Evolutionary conservation across 805 yeast genomes (phyloP).

Genomic region (Saturnispora quitensis): DNA sequence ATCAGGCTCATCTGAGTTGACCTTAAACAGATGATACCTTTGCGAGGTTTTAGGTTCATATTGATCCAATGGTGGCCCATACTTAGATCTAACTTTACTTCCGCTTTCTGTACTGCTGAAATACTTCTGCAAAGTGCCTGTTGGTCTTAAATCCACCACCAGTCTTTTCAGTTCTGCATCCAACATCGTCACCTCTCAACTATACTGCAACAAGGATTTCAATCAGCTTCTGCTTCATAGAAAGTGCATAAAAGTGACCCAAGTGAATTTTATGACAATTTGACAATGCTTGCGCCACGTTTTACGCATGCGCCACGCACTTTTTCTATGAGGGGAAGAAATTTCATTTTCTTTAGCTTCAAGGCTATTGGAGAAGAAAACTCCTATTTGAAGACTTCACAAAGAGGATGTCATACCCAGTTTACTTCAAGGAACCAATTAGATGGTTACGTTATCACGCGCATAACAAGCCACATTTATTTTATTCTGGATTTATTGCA

Average conservation of each 20-base stretch:
- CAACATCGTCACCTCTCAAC: not conserved
- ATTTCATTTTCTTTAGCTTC: not conserved
- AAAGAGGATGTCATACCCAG: conserved; percentile 33
- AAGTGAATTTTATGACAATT: no score
- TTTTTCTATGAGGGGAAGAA: not conserved
- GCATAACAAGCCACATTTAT: conserved; percentile 66
- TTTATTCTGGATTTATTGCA: conserved; percentile 57
- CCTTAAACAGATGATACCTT: conserved; percentile 13
- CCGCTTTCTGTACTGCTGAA: not conserved
- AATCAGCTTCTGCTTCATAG: not conserved
- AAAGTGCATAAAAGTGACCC: not conserved
- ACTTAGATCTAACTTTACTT: conserved; percentile 3
- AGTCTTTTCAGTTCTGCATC: not conserved
- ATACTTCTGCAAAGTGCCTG: conserved; percentile 12
- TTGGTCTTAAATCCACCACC: conserved; percentile 11
- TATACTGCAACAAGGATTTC: not conserved
- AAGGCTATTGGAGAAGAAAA: not conserved
- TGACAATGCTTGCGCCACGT: not conserved
- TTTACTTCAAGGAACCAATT: conserved; percentile 51
- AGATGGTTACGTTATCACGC: conserved; percentile 71
- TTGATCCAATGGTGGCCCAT: conserved; percentile 18
- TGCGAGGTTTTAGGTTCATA: conserved; percentile 12
- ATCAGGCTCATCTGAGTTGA: conserved; percentile 4
- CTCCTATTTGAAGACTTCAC: not conserved
- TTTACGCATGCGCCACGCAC: not conserved